Conservation (phyloP, 257 asterid genomes). For the Gentiana macrophylla region DNA sequence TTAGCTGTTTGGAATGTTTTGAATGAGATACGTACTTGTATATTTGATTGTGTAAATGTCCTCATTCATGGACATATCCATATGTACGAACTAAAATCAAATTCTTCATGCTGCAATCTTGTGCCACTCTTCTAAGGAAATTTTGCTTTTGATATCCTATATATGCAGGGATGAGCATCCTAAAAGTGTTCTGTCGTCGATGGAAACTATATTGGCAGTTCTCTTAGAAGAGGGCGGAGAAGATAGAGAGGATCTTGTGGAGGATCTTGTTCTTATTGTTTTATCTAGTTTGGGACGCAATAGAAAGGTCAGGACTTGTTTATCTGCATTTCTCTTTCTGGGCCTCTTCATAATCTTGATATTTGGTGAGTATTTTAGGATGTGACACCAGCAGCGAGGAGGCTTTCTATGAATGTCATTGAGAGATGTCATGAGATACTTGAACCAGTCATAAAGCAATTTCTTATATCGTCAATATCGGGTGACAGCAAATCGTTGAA, state of each 20-base stretch:
- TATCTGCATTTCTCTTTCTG: slow-evolving; percentile 6
- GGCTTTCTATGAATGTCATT: slow-evolving; percentile 79
- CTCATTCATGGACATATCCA: not conserved
- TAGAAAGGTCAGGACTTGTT: slow-evolving; percentile 34
- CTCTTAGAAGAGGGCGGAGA: slow-evolving; percentile 94
- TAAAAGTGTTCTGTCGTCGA: slow-evolving; percentile 72
- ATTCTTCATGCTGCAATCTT: not conserved
- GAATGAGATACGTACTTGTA: not conserved
- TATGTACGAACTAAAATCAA: not conserved
- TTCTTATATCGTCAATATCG: slow-evolving; percentile 80
- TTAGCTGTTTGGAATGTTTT: not conserved
- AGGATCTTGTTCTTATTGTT: slow-evolving; percentile 56
- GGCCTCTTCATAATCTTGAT: slow-evolving; percentile 6
- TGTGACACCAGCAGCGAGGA: slow-evolving; percentile 57
- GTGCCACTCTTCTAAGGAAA: slow-evolving; percentile 3
- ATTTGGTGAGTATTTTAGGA: slow-evolving; percentile 34
- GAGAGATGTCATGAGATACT: slow-evolving; percentile 69
- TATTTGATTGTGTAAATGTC: not conserved
- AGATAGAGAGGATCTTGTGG: slow-evolving; percentile 67
- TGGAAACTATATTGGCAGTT: slow-evolving; percentile 89
- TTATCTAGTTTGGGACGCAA: slow-evolving; percentile 74
- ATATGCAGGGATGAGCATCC: slow-evolving; percentile 65
- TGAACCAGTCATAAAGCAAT: slow-evolving; percentile 77
- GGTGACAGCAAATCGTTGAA: slow-evolving; percentile 58
- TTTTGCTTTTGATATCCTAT: slow-evolving; percentile 6